Conservation (phyloP, 192 early-diverging fungal species). For the Linnemannia elongata region DNA sequence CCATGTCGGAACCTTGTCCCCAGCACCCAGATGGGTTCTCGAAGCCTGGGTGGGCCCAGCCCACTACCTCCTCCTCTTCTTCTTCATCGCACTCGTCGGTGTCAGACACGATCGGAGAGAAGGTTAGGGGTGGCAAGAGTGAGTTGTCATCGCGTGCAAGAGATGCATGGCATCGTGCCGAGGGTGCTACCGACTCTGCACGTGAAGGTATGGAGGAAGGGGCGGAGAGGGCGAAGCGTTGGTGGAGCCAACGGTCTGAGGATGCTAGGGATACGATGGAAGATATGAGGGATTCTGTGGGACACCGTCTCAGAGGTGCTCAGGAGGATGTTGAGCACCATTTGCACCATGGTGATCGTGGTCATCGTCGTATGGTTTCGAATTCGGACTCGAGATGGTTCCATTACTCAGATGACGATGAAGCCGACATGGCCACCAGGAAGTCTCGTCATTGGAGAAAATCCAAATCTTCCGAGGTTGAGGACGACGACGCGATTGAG, state of each 20-base stretch:
- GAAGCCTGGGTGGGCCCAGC: not conserved
- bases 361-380: not conserved
- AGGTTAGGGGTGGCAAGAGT: not conserved
- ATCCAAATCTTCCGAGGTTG: not conserved
- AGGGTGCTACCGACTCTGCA: not conserved
- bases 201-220: not conserved
- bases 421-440: not conserved
- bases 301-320: not conserved
- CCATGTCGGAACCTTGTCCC: not conserved
- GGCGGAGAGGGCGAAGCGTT: not conserved
- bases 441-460: constrained; percentile 14
- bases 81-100: not conserved
- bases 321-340: not conserved
- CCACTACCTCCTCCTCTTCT: not conserved
- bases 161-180: constrained; percentile 31
- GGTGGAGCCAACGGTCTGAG: not conserved
- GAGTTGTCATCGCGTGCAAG: constrained; percentile 34
- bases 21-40: not conserved
- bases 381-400: not conserved
- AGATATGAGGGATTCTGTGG: not conserved
- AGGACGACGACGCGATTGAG: not conserved
- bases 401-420: not conserved
- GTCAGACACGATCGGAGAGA: not conserved
- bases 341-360: not conserved
- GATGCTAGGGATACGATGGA: constrained; percentile 1